Evolutionary conservation across 1,284 basidiomycete genomes (phyloP), one percentile per base, ranked within the genome.

Genomic region (Melampsora americana): DNA sequence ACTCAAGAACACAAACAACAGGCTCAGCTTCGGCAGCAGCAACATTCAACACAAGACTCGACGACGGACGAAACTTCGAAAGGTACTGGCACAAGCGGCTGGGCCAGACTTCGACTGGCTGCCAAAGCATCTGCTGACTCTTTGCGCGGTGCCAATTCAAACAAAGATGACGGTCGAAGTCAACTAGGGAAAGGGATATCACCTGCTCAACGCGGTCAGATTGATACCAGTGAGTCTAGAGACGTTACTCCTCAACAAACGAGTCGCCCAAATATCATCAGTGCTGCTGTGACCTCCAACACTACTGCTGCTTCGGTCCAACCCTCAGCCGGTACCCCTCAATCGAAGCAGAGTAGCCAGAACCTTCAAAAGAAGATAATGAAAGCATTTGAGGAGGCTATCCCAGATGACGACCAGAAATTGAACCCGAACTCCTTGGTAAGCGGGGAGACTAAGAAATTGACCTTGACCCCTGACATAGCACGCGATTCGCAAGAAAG

Each of bases 21-120:
- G 50, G 79, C 66, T 80, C 66, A 48, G 26, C 73, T 67, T 20
- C 44, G 67, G 44, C 66, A 83, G 74, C 82, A 82, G 69, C 82
- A 82, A 65, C 83, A 83, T 64, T 59, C 65, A 16, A 35, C 59
- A 28, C 73, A 44, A 20, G 39, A 68, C 23, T 39, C 66, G 23
- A 53, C 66, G 11, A 16, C 23, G 23, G 72, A 74, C 14, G 65
- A 64, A 11, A 53, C 48, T 28, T 56, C 66, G 16, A 50, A 56
- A 32, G 42, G 26, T 35, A 62, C 50, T 42, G 26, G 39, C 14
- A 26, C 73, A 14, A 76, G 73, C 32, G 66, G 73, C 9, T 76
- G 73, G 73, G 56, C 73, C 20, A 76, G 66, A 35, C 73, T 76
- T 64, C 53, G 66, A 23, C 48, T 76, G 66, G 73, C 66, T 68